Evolutionary conservation across 352 stramenopile species (phyloP).

Genomic region (Pythium phragmiticola): DNA sequence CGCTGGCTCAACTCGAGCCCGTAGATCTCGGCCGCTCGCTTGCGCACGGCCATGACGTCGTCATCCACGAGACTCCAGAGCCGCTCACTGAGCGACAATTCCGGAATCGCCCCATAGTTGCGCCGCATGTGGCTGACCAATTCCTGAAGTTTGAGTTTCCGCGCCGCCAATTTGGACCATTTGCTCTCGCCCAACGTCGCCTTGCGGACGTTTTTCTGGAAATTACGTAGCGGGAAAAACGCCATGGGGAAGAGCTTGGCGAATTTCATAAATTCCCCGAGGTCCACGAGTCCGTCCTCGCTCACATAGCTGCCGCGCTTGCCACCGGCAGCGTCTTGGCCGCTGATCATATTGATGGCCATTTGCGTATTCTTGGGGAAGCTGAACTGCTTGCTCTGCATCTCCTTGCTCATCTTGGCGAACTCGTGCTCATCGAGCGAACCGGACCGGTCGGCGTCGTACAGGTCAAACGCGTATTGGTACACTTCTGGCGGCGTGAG

Average conservation of each 20-base stretch:
- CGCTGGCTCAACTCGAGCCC: slow-evolving; percentile 39
- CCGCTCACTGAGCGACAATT: slow-evolving; percentile 38
- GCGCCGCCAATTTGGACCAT: slow-evolving; percentile 32
- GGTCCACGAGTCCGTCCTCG: slow-evolving; percentile 25
- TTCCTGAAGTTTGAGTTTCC: slow-evolving; percentile 54
- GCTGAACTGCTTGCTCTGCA: slow-evolving; percentile 63
- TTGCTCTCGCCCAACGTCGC: slow-evolving; percentile 20
- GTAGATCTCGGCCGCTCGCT: slow-evolving; percentile 50
- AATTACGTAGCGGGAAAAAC: slow-evolving; percentile 26
- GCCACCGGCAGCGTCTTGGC: slow-evolving; percentile 15
- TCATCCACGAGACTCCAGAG: slow-evolving; percentile 50
- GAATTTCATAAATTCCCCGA: slow-evolving; percentile 29
- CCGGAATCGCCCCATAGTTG: slow-evolving; percentile 44
- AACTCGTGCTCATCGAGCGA: slow-evolving; percentile 66
- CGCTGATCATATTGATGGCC: slow-evolving; percentile 53
- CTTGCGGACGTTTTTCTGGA: slow-evolving; percentile 26
- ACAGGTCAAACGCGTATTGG: slow-evolving; percentile 71
- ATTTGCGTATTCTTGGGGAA: slow-evolving; percentile 64
- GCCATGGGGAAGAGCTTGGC: slow-evolving; percentile 23
- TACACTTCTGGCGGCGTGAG: slow-evolving; percentile 68
- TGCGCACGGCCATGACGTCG: slow-evolving; percentile 45
- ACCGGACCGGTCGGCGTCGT: slow-evolving; percentile 56
- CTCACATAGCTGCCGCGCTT: slow-evolving; percentile 18
- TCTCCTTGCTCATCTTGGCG: slow-evolving; percentile 56
- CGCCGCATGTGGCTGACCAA: slow-evolving; percentile 61